These are phyloP conservation scores for Pichia sp. DNA, from an alignment of 1,139 yeast species.

Conservation along the genomic window DNA sequence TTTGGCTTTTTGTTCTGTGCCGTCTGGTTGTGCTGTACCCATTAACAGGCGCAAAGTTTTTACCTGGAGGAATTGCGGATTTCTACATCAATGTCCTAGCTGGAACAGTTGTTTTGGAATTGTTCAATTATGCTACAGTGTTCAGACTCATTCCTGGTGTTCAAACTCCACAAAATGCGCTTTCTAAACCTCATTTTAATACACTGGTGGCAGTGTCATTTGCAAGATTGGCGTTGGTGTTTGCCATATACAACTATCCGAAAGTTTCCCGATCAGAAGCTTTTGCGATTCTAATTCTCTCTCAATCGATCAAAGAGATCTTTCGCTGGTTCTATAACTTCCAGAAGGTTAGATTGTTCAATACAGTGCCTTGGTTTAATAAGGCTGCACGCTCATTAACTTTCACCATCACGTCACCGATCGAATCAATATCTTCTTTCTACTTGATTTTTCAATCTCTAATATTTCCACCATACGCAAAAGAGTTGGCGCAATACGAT, in stretches of 20 bases:
- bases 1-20: conserved; percentile 8
- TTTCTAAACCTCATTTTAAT: conserved; percentile 1
- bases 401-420: conserved; percentile 2
- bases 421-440: conserved; percentile 1
- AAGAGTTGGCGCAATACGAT: conserved; percentile 1
- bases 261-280: neutral
- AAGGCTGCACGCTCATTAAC: neutral
- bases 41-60: conserved; percentile 8
- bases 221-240: conserved; percentile 1
- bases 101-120: conserved; percentile 1
- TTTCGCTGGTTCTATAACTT: conserved; percentile 10
- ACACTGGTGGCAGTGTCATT: neutral
- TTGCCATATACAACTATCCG: conserved; percentile 9
- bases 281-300: conserved; percentile 2
- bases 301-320: conserved; percentile 8
- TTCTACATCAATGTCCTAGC: conserved; percentile 8
- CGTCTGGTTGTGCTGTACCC: conserved; percentile 10
- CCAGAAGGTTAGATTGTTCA: conserved; percentile 11
- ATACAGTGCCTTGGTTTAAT: neutral
- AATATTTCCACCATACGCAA: conserved; percentile 1
- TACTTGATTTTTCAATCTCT: conserved; percentile 8
- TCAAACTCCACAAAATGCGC: neutral
- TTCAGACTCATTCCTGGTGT: conserved; percentile 7
- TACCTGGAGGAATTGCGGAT: conserved; percentile 15
- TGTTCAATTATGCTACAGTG: neutral